phyloP scores from a whole-genome alignment of 495 filamentous ascomycete genomes.

The Friedmanniomyces simplex region DNA sequence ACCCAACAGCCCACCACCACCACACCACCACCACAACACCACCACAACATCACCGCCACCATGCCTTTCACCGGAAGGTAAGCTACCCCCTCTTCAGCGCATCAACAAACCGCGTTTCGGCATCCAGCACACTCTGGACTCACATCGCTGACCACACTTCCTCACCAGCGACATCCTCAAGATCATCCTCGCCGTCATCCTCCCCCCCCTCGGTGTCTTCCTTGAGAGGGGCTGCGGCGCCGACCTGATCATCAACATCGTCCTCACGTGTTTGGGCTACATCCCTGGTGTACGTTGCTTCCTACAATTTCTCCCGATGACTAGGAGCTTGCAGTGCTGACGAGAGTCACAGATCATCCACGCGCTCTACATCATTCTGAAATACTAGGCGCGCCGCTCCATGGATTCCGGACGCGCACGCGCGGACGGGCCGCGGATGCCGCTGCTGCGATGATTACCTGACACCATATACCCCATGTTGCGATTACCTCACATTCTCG shows the following conservation, averaged over 20 bases:
- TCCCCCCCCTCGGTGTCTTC: constrained; percentile 87
- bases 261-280: constrained; percentile 65
- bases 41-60: constrained; percentile 10
- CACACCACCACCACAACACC: background rate
- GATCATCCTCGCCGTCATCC: constrained; percentile 77
- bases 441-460: background rate
- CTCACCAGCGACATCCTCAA: constrained; percentile 89
- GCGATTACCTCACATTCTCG: background rate
- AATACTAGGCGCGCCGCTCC: constrained; percentile 31
- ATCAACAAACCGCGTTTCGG: too few species aligned
- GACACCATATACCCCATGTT: background rate
- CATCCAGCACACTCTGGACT: too few species aligned
- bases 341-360: constrained; percentile 28
- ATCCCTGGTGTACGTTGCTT: constrained; percentile 28
- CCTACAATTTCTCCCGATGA: too few species aligned
- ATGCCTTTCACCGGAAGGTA: constrained; percentile 53
- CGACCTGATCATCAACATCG: constrained; percentile 80
- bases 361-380: constrained; percentile 43
- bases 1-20: background rate
- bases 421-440: background rate
- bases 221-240: constrained; percentile 74
- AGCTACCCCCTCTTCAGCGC: constrained; percentile 7
- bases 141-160: too few species aligned
- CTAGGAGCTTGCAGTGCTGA: too few species aligned
- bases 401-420: background rate